phyloP scores from a whole-genome alignment of 75 land plant species.

The Sequoia sempervirens region DNA sequence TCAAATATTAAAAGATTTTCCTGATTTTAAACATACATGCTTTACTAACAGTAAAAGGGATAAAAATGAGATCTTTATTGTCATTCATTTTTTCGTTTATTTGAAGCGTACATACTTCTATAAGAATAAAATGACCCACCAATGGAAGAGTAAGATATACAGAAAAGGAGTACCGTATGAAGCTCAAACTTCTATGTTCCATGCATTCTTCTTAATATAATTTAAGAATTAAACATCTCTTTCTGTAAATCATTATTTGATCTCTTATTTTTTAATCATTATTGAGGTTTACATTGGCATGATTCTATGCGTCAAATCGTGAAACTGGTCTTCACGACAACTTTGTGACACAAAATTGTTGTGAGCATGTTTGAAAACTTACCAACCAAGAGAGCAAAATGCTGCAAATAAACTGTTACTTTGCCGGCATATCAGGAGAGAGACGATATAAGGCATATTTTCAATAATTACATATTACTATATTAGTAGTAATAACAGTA shows the following conservation, averaged over 20 bases:
- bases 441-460: no score
- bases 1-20: no score
- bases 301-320: not conserved
- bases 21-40: not conserved
- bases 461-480: no score
- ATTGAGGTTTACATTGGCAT: not conserved
- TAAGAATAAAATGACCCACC: not conserved
- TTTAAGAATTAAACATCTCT: not conserved
- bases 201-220: not conserved
- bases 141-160: not conserved
- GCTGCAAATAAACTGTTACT: not conserved
- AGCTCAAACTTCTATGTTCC: not conserved
- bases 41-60: not conserved
- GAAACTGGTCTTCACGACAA: not conserved
- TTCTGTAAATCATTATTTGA: no score
- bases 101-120: not conserved
- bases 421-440: not conserved
- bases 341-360: not conserved
- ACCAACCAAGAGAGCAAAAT: no score
- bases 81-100: not conserved
- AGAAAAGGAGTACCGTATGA: not conserved
- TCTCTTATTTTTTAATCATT: not conserved
- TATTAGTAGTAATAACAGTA: no score
- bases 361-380: no score
- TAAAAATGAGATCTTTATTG: no score